A percentile compares a stretch with the other conserved stretches of the same genome.
Conservation (phyloP, 2,329 filamentous ascomycete genomes). For the Diaporthe sp. region DNA sequence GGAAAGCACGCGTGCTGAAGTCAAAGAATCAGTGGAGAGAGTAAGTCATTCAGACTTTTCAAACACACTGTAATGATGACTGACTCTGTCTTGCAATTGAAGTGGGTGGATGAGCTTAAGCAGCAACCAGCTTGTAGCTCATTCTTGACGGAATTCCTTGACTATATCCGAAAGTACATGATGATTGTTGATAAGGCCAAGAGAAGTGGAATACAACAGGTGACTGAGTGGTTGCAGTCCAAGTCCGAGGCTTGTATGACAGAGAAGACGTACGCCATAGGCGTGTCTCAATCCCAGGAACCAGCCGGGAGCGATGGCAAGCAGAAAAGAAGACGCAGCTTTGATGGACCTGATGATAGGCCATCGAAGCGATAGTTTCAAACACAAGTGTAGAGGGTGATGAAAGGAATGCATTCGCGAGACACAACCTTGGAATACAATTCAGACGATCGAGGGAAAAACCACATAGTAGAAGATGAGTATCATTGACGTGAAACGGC, state of each 20-base stretch:
- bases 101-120: background rate
- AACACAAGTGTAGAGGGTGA: background rate
- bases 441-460: too few relatives aligned
- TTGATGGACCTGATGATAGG: background rate
- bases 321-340: background rate
- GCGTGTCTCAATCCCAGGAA: background rate
- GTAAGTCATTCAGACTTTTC: background rate
- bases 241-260: background rate
- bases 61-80: background rate
- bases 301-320: too few relatives aligned
- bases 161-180: background rate
- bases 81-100: background rate
- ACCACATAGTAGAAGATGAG: too few relatives aligned
- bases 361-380: background rate
- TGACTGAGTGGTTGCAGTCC: background rate
- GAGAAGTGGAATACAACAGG: background rate
- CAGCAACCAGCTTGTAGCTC: background rate
- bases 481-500: too few relatives aligned
- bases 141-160: background rate
- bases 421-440: too few relatives aligned
- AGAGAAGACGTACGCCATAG: background rate
- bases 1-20: background rate
- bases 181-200: background rate
- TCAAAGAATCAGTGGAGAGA: background rate
- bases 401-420: too few relatives aligned